A percentile compares a stretch with the other conserved stretches of the same genome.
Conservation (phyloP, 1,139 yeast species). For the Kodamaea plutei region DNA sequence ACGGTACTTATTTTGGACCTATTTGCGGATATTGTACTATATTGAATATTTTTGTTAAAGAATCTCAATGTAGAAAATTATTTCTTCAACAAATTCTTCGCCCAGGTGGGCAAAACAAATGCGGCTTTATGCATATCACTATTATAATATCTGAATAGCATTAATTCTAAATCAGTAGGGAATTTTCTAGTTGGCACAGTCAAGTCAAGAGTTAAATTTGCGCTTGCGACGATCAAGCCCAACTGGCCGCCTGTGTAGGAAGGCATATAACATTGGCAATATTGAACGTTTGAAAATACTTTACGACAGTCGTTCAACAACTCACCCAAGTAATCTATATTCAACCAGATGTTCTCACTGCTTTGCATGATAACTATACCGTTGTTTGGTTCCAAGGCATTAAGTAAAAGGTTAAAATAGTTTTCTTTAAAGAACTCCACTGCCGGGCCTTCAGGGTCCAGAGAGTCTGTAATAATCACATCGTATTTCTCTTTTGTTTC, state of each 20-base stretch:
- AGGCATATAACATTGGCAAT: slow-evolving; percentile 87
- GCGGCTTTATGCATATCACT: slow-evolving; percentile 69
- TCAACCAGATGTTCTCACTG: slow-evolving; percentile 89
- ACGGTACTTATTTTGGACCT: too few relatives aligned
- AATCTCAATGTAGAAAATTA: too few relatives aligned
- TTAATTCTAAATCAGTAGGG: slow-evolving; percentile 44
- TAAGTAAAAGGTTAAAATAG: slow-evolving; percentile 68
- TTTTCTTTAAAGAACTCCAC: slow-evolving; percentile 83
- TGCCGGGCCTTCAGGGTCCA: slow-evolving; percentile 99
- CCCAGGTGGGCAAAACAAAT: slow-evolving; percentile 88
- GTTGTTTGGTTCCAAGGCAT: slow-evolving; percentile 58
- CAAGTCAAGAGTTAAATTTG: slow-evolving; percentile 49
- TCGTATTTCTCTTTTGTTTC: slow-evolving; percentile 52
- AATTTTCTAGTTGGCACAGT: slow-evolving; percentile 50
- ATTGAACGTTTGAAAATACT: slow-evolving; percentile 78
- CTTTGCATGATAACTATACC: slow-evolving; percentile 92
- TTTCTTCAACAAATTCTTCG: too few relatives aligned
- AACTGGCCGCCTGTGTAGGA: slow-evolving; percentile 96
- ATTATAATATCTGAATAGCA: slow-evolving; percentile 69
- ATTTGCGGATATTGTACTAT: too few relatives aligned
- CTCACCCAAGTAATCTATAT: slow-evolving; percentile 59
- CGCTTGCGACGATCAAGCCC: slow-evolving; percentile 80
- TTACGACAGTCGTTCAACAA: slow-evolving; percentile 56
- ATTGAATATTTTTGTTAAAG: too few relatives aligned
- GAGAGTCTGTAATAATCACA: slow-evolving; percentile 89